Base-by-base conservation (phyloP, 2,329 filamentous ascomycete genomes). In the Leptographium wingfieldii region DNA sequence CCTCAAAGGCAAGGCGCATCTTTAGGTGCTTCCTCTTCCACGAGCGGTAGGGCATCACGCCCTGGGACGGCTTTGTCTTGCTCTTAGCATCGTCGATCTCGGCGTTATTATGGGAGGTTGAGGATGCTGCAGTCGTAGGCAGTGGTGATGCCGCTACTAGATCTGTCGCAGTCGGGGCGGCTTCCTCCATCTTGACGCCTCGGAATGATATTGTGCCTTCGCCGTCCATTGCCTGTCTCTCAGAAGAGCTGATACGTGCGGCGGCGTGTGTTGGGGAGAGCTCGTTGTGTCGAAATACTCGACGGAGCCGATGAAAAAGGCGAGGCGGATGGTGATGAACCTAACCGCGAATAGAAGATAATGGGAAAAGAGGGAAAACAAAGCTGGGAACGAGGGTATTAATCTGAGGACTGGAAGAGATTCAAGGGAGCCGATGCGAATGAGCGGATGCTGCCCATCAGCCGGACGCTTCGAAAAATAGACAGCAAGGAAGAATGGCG, bases 1-100 rank as follows among this genome's bases (percentile, higher is more conserved):
- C 79, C 66, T 94, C 88, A 69, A 94, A 95, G 33, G 80, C 77
- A 70, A 87, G 80, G 73, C 87, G 86, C 84, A 94, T 89, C 80
- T 95, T 95, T 68, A 88, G 87, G 73, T 95, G 99, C 78, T 99
- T 99, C 76, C 96, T 95, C 81, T 89, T 90, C 79, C 80, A 87
- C 53, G 83, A 87, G 69, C 83, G 86, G 72, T 86, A 83, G 4
- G 76, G 80, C 68, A 60, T 59, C 22, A 74, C 77, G 72, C 75
- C 80, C 53, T 51, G 43, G 19, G 53, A 11, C 16, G 46, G 14
- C 54, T 56, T 60, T 66, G 68, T 68, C 70, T 71, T 40, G 67
- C 67, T 27, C 66, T 63, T 22, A 9, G 55, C 60, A 22, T 78
- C 80, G 55, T 56, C 55, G 16, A 5, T 35, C 59, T 72, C 70